Conservation (phyloP, 257 asterid genomes). For the Fraxinus anomala region DNA sequence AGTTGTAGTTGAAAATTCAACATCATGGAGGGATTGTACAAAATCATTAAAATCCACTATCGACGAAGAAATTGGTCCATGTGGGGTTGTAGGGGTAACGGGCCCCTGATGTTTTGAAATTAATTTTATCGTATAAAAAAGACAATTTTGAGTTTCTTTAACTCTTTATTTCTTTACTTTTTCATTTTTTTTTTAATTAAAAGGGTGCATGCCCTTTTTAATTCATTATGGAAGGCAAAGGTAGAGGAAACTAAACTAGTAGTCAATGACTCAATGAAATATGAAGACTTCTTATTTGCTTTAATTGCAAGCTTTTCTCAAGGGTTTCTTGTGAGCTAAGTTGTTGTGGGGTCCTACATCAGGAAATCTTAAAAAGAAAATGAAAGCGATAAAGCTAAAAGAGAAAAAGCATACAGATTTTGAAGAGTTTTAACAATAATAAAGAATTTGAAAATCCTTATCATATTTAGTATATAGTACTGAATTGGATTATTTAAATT, state of each 20-base stretch:
- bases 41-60: too few species aligned
- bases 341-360: not conserved
- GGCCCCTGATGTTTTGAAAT: too few species aligned
- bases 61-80: too few species aligned
- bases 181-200: not conserved
- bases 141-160: not conserved
- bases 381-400: not conserved
- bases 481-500: too few species aligned
- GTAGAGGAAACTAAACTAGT: not conserved
- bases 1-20: not conserved
- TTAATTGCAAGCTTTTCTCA: slow-evolving; percentile 22
- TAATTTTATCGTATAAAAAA: too few species aligned
- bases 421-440: not conserved
- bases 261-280: slow-evolving; percentile 12
- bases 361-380: not conserved
- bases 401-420: not conserved
- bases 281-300: slow-evolving; percentile 15
- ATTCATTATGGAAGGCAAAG: not conserved
- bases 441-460: not conserved
- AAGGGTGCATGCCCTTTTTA: not conserved
- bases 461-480: too few species aligned
- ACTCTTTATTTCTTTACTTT: not conserved
- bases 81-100: too few species aligned
- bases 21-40: not conserved
- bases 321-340: slow-evolving; percentile 19